These are phyloP conservation scores for Penicillium brasilianum DNA, from an alignment of 2,329 filamentous ascomycete genomes.

Conservation along the genomic window DNA sequence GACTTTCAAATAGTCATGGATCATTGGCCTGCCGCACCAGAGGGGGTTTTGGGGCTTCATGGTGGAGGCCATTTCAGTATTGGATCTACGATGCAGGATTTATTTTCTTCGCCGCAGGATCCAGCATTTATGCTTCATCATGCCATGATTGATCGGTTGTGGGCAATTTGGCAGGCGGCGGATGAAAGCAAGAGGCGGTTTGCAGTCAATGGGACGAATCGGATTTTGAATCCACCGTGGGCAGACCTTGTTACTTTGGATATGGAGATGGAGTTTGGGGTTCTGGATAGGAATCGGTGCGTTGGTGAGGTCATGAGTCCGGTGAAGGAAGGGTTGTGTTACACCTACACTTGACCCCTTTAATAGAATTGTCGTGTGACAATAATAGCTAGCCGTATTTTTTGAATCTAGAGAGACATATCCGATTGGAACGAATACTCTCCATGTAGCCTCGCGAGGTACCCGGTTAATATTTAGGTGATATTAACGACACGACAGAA, in stretches of 20 bases:
- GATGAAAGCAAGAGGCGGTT: conserved; percentile 21
- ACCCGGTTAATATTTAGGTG: too few species aligned
- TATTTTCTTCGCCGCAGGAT: conserved; percentile 53
- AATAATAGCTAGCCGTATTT: too few species aligned
- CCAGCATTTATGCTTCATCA: conserved; percentile 56
- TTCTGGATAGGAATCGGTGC: conserved; percentile 18
- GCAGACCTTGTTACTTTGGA: conserved; percentile 19
- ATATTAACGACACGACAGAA: too few species aligned
- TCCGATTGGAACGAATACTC: too few species aligned
- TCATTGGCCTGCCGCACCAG: conserved; percentile 35
- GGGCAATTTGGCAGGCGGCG: conserved; percentile 52
- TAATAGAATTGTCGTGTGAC: not conserved
- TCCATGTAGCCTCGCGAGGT: too few species aligned
- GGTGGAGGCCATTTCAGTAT: conserved; percentile 53
- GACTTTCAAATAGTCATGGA: conserved; percentile 46
- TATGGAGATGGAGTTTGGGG: conserved; percentile 28
- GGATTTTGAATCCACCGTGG: conserved; percentile 25
- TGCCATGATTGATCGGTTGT: conserved; percentile 53
- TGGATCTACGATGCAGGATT: conserved; percentile 51
- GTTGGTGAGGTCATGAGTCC: conserved; percentile 30
- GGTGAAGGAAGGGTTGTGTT: conserved; percentile 20
- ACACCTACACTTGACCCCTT: conserved; percentile 19
- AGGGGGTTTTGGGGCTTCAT: conserved; percentile 46
- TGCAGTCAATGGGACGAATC: conserved; percentile 28
- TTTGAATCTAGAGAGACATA: too few species aligned